These are phyloP conservation scores for Xylaria sp. DNA, from an alignment of 2,329 filamentous ascomycete species.

Conservation along the genomic window DNA sequence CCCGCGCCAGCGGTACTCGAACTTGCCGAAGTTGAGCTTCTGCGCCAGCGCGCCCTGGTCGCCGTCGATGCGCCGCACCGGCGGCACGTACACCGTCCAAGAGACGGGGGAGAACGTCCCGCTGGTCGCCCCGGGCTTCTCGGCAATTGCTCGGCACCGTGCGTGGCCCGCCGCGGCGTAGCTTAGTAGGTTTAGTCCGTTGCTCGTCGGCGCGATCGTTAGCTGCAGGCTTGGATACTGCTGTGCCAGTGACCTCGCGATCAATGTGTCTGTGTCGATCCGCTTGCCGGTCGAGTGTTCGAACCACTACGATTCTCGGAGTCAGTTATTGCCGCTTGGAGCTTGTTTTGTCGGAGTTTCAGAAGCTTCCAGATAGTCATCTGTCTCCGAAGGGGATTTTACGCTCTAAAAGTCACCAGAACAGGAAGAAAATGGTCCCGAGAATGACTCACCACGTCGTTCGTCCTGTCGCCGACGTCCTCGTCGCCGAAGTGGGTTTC, in stretches of 20 bases:
- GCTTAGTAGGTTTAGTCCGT: slow-evolving; percentile 52
- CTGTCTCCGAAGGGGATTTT: too few relatives aligned
- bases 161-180: slow-evolving; percentile 57
- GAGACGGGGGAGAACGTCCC: slow-evolving; percentile 48
- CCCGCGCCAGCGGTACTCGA: slow-evolving; percentile 54
- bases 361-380: too few relatives aligned
- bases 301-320: too few relatives aligned
- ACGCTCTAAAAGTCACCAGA: too few relatives aligned
- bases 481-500: slow-evolving; percentile 9
- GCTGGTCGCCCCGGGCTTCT: slow-evolving; percentile 53
- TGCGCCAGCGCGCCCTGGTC: slow-evolving; percentile 50
- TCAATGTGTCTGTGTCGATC: slow-evolving; percentile 56
- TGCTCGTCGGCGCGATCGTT: slow-evolving; percentile 50
- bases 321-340: too few relatives aligned
- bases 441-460: too few relatives aligned
- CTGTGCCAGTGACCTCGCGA: slow-evolving; percentile 53
- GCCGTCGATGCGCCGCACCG: slow-evolving; percentile 54
- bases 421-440: too few relatives aligned
- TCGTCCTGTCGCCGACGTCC: slow-evolving; percentile 34
- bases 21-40: slow-evolving; percentile 53
- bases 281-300: slow-evolving; percentile 55
- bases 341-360: too few relatives aligned
- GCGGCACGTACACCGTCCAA: slow-evolving; percentile 54
- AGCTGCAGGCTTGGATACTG: slow-evolving; percentile 57
- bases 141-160: slow-evolving; percentile 37